Percentiles rank a stretch among this genome's conserved stretches.
These are phyloP conservation scores for Grosmannia clavigera DNA, from an alignment of 2,329 filamentous ascomycete species.

Conservation along the genomic window DNA sequence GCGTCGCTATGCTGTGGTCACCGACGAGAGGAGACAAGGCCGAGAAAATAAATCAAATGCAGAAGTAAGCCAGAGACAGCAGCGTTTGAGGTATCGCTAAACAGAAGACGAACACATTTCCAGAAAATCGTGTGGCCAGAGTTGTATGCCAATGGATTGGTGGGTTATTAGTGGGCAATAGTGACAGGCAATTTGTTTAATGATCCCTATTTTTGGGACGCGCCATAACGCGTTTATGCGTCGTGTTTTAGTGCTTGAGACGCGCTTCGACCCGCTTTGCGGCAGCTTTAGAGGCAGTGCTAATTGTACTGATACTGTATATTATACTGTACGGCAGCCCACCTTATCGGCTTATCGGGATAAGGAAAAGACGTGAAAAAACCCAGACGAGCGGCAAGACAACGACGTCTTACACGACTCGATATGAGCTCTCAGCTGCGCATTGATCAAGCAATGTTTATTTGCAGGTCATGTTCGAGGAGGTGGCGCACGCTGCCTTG, in stretches of 20 bases:
- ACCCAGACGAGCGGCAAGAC: neutral
- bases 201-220: slow-evolving; percentile 1
- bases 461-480: slow-evolving; percentile 25
- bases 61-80: neutral
- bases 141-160: neutral
- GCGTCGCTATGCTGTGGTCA: neutral
- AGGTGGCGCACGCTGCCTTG: slow-evolving; percentile 7
- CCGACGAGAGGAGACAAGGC: neutral
- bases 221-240: slow-evolving; percentile 2
- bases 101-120: neutral
- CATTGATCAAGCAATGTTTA: slow-evolving; percentile 20
- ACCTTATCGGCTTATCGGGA: slow-evolving; percentile 4
- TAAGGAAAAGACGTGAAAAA: slow-evolving; percentile 5
- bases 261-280: neutral
- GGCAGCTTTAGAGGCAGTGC: neutral
- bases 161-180: neutral
- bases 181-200: neutral
- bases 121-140: neutral
- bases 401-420: neutral
- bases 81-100: neutral
- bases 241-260: neutral
- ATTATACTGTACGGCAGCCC: neutral
- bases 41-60: neutral
- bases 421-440: neutral
- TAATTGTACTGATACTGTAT: neutral